A percentile compares a stretch with the other conserved stretches of the same genome.
Evolutionary conservation across 371 early-diverging fungal genomes (phyloP).

Genomic region (Capniomyces stellatus): DNA sequence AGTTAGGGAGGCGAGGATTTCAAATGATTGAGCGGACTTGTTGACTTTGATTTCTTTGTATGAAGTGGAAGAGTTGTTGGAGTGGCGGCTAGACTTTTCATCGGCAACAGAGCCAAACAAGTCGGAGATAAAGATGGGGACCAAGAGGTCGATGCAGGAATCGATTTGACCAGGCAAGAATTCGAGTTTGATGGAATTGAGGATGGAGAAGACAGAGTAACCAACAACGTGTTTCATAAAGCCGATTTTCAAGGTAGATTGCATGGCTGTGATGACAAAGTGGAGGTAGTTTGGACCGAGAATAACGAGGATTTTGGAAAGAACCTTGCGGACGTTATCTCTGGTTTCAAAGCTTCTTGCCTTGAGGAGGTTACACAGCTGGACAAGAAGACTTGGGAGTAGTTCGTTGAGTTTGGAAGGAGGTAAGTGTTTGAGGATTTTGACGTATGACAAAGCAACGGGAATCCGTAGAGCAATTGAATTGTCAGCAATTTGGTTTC

Average conservation of each 20-base stretch:
- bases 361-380: conserved; percentile 67
- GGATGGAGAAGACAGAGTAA: conserved; percentile 65
- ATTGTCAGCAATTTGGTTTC: conserved; percentile 46
- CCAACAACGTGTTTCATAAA: conserved; percentile 84
- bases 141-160: conserved; percentile 44
- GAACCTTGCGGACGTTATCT: conserved; percentile 64
- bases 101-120: conserved; percentile 55
- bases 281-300: conserved; percentile 68
- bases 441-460: conserved; percentile 66
- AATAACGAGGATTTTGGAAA: conserved; percentile 64
- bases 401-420: conserved; percentile 48
- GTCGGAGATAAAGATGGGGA: conserved; percentile 58
- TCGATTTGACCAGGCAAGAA: conserved; percentile 73
- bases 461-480: conserved; percentile 66
- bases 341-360: conserved; percentile 67
- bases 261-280: conserved; percentile 72
- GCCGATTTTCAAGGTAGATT: conserved; percentile 58
- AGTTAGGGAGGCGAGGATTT: too few species aligned
- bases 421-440: conserved; percentile 62
- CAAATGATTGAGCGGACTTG: not conserved
- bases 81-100: not conserved
- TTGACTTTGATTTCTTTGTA: not conserved
- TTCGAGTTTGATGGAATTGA: conserved; percentile 39
- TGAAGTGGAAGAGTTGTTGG: not conserved
- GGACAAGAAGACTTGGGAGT: conserved; percentile 67